phyloP scores from a whole-genome alignment of 306 rosid genomes.

The Glycyrrhiza uralensis region DNA sequence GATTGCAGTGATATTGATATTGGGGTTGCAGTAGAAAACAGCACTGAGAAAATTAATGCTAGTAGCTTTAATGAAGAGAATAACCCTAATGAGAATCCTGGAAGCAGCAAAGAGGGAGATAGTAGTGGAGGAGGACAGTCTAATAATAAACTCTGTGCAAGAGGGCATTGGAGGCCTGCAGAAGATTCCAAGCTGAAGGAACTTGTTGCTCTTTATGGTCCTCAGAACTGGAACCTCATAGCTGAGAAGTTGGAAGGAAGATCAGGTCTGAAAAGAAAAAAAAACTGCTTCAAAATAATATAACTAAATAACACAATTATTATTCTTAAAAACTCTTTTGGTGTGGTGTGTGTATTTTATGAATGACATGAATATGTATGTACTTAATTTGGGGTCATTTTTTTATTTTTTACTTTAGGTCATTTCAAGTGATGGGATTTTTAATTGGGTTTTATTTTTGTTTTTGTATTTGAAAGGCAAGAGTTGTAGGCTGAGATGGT shows the following conservation, averaged over 20 bases:
- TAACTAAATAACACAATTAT: too few species aligned
- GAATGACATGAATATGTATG: not conserved
- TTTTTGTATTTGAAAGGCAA: conserved; percentile 51
- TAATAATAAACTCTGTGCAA: conserved; percentile 56
- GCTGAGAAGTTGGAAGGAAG: conserved; percentile 95
- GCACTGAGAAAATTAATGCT: conserved; percentile 13
- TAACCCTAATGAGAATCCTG: conserved; percentile 39
- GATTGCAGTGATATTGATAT: conserved; percentile 50
- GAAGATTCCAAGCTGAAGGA: conserved; percentile 91
- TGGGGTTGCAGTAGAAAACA: conserved; percentile 30
- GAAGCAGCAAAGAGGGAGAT: conserved; percentile 41
- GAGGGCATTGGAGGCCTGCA: conserved; percentile 99
- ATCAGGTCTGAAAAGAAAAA: conserved; percentile 61
- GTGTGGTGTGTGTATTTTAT: not conserved
- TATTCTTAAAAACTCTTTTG: too few species aligned
- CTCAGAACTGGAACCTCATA: conserved; percentile 96
- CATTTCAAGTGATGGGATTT: too few species aligned
- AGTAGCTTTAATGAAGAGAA: conserved; percentile 10
- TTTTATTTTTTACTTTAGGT: too few species aligned
- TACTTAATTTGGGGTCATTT: not conserved
- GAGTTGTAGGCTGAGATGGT: conserved; percentile 96
- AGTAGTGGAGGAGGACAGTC: conserved; percentile 68
- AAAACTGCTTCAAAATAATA: not conserved
- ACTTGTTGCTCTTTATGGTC: conserved; percentile 85
- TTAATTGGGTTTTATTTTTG: not conserved